Conservation (phyloP, 345 rosid species). For the Rhodomyrtus tomentosa region DNA sequence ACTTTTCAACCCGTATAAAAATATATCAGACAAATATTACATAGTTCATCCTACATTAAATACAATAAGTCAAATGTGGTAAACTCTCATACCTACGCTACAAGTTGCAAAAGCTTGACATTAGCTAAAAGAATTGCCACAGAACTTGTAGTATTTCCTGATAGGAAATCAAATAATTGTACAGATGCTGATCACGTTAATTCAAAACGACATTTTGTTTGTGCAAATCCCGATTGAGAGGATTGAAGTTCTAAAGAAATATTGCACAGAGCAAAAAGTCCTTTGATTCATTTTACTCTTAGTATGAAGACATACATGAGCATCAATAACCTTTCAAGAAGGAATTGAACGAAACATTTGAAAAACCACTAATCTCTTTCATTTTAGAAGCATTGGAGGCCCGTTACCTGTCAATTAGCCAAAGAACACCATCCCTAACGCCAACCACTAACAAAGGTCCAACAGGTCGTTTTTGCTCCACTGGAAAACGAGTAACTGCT, state of each 20-base stretch:
- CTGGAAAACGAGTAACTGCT: conserved; percentile 94
- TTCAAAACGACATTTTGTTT: background rate
- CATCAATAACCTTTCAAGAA: background rate
- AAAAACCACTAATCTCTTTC: background rate
- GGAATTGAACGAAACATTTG: background rate
- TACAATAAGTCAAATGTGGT: background rate
- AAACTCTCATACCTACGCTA: background rate
- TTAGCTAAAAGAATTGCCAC: background rate
- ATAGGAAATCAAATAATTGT: background rate
- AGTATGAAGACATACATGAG: background rate
- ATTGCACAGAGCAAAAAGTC: background rate
- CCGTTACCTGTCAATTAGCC: conserved; percentile 90
- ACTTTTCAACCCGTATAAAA: background rate
- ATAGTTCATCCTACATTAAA: background rate
- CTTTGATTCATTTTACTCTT: background rate
- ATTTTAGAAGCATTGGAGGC: background rate
- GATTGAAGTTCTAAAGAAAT: background rate
- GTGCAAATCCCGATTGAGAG: background rate
- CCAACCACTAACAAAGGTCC: conserved; percentile 95
- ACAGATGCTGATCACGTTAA: background rate
- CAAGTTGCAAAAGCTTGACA: background rate
- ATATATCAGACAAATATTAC: background rate
- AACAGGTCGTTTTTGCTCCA: conserved; percentile 90
- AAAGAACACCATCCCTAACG: conserved; percentile 96
- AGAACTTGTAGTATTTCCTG: background rate